A percentile compares a stretch with the other conserved stretches of the same genome.
Evolutionary conservation across 2,329 filamentous ascomycete genomes (phyloP).

Genomic region (Epichloe glyceriae): DNA sequence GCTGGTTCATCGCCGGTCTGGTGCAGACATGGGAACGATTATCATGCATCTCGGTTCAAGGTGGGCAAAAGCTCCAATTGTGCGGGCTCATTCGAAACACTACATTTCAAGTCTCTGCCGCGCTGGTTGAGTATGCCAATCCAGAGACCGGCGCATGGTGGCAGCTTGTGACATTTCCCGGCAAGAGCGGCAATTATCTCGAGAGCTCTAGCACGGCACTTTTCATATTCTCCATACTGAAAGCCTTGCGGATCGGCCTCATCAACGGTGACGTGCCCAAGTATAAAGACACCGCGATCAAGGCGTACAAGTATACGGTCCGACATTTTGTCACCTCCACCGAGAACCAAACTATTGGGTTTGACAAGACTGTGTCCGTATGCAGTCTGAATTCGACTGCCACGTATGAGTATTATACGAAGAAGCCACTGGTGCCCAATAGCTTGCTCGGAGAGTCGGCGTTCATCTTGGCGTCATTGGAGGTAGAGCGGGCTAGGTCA

Average conservation of each 20-base stretch:
- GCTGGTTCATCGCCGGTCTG: constrained; percentile 40
- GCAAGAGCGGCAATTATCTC: constrained; percentile 43
- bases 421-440: constrained; percentile 22
- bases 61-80: not conserved
- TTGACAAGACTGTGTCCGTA: constrained; percentile 24
- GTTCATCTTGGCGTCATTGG: constrained; percentile 24
- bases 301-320: constrained; percentile 23
- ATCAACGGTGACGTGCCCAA: constrained; percentile 2
- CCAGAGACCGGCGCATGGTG: constrained; percentile 41
- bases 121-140: constrained; percentile 23
- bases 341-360: constrained; percentile 29
- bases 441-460: constrained; percentile 25
- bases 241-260: constrained; percentile 6
- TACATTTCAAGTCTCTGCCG: not conserved
- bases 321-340: constrained; percentile 29
- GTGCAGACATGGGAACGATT: constrained; percentile 36
- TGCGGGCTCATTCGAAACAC: constrained; percentile 11
- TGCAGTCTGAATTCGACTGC: constrained; percentile 30
- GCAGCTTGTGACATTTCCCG: constrained; percentile 35
- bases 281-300: constrained; percentile 12
- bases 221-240: constrained; percentile 32
- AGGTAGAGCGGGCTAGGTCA: constrained; percentile 15
- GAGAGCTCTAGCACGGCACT: constrained; percentile 47
- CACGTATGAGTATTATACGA: constrained; percentile 25
- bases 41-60: constrained; percentile 2